phyloP scores from a whole-genome alignment of 768 basidiomycete species.

The Trametes sanguinea region DNA sequence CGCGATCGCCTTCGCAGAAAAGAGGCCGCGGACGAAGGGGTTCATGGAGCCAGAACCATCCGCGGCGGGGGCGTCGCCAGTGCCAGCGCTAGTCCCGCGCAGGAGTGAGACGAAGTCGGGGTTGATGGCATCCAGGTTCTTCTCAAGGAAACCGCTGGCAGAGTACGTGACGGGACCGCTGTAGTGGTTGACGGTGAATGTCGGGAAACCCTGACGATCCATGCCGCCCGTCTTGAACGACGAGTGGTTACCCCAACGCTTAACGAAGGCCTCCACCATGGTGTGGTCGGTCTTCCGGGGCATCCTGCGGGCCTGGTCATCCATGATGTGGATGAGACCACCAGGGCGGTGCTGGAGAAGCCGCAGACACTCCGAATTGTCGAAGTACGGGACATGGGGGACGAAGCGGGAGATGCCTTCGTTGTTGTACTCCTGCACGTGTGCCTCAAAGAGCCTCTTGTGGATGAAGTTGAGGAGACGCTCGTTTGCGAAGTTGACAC shows the following conservation, averaged over 20 bases:
- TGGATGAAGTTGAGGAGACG: conserved; percentile 83
- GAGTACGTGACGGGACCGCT: conserved; percentile 92
- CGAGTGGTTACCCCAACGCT: conserved; percentile 92
- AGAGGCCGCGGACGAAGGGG: conserved; percentile 89
- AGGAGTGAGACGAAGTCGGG: conserved; percentile 92
- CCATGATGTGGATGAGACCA: conserved; percentile 95
- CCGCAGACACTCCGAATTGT: conserved; percentile 88
- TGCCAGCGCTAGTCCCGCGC: conserved; percentile 51
- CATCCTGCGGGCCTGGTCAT: conserved; percentile 86
- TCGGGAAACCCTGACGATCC: conserved; percentile 77
- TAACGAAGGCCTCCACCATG: conserved; percentile 93
- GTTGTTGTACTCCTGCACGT: conserved; percentile 78
- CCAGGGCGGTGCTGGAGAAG: conserved; percentile 85
- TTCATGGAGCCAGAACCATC: conserved; percentile 83
- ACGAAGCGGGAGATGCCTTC: conserved; percentile 77
- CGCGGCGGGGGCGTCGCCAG: conserved; percentile 44
- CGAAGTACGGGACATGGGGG: conserved; percentile 77
- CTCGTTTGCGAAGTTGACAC: conserved; percentile 96
- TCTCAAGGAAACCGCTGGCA: conserved; percentile 84
- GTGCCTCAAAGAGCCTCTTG: conserved; percentile 75
- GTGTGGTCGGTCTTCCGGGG: conserved; percentile 91
- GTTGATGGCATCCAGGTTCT: conserved; percentile 86
- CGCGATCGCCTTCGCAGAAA: conserved; percentile 85
- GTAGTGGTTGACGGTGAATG: conserved; percentile 92
- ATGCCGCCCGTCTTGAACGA: conserved; percentile 82